Percentiles rank a stretch among this genome's conserved stretches.
Conservation (phyloP, 192 early-diverging fungal species). For the Coemansia sp. region DNA sequence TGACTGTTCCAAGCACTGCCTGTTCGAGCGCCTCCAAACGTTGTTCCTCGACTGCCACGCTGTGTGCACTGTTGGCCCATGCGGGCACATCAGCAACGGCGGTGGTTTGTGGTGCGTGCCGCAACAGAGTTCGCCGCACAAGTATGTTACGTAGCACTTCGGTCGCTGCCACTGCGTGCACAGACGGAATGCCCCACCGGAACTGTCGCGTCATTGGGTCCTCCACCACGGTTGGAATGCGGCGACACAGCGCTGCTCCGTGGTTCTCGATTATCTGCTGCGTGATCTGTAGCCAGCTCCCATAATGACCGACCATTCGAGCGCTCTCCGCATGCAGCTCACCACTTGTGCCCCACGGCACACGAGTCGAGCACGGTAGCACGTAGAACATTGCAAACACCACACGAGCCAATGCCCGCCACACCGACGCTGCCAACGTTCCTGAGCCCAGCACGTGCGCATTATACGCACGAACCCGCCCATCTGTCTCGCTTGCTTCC, state of each 20-base stretch:
- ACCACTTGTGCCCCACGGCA: conserved; percentile 7
- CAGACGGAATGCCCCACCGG: conserved; percentile 46
- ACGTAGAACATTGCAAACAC: conserved; percentile 42
- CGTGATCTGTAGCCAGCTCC: conserved; percentile 42
- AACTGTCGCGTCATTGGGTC: conserved; percentile 45
- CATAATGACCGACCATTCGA: conserved; percentile 27
- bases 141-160: conserved; percentile 42
- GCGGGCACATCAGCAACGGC: background rate
- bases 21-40: conserved; percentile 43
- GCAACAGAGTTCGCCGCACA: conserved; percentile 29
- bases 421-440: conserved; percentile 22
- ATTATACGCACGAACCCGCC: conserved; percentile 29
- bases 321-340: conserved; percentile 11
- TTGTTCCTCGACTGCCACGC: conserved; percentile 23
- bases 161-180: conserved; percentile 35
- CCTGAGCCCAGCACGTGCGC: conserved; percentile 39
- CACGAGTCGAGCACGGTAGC: conserved; percentile 36
- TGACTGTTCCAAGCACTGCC: conserved; percentile 31
- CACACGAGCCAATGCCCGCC: conserved; percentile 44
- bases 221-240: conserved; percentile 43
- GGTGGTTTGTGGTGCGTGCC: background rate
- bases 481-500: conserved; percentile 28
- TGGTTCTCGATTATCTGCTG: conserved; percentile 48
- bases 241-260: conserved; percentile 31
- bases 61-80: conserved; percentile 5